phyloP scores from a whole-genome alignment of 2,329 filamentous ascomycete genomes.

The Tolypocladium ovalisporum region DNA sequence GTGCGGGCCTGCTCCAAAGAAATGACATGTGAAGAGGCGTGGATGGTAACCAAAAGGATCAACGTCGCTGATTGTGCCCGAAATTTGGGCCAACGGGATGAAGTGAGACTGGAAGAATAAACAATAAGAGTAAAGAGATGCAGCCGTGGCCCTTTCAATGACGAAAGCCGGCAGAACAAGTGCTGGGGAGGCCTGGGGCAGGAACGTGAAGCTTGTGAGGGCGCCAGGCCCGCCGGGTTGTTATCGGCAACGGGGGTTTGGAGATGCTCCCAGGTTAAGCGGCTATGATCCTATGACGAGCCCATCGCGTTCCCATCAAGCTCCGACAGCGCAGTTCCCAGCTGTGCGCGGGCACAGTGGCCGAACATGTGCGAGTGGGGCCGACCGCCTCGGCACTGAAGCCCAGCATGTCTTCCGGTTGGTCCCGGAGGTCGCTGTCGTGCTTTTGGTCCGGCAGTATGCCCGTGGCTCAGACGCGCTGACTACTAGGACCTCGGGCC shows the following conservation, averaged over 20 bases:
- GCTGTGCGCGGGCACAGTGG: background rate
- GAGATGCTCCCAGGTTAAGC: background rate
- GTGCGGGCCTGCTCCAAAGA: background rate
- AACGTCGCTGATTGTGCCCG: background rate
- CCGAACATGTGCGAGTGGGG: constrained; percentile 1
- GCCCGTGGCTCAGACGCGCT: background rate
- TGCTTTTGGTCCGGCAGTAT: background rate
- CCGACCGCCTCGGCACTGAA: constrained; percentile 1
- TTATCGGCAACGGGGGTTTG: background rate
- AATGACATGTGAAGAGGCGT: background rate
- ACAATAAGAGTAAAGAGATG: background rate
- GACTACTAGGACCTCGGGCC: background rate
- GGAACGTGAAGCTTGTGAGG: background rate
- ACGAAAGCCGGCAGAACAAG: background rate
- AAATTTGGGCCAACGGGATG: background rate
- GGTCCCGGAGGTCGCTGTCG: background rate
- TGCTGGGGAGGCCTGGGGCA: background rate
- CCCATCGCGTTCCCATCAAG: background rate
- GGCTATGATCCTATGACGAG: background rate
- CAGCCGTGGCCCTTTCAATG: background rate
- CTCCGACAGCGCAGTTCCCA: background rate
- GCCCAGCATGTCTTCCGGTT: background rate
- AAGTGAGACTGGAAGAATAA: background rate
- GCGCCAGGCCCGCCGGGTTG: background rate
- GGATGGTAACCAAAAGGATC: background rate